Evolutionary conservation across 192 early-diverging fungal species (phyloP).

Genomic region (Rhizophagus prolifer): DNA sequence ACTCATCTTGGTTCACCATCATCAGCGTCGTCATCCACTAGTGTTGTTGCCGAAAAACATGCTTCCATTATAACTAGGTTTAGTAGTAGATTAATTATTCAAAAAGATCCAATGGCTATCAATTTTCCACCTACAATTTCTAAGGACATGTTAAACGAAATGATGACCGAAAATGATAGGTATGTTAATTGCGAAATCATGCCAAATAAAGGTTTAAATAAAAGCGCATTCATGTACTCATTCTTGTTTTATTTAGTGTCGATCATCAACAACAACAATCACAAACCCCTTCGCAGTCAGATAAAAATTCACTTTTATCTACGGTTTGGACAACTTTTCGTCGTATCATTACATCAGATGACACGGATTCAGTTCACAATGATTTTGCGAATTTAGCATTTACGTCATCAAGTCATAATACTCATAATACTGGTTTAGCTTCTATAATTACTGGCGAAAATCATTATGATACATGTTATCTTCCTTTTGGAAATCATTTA

Average conservation of each 20-base stretch:
- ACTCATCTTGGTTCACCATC: too few relatives aligned
- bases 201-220: not conserved
- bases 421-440: slow-evolving; percentile 8
- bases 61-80: not conserved
- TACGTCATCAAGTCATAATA: slow-evolving; percentile 1
- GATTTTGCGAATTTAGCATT: not conserved
- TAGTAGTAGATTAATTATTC: not conserved
- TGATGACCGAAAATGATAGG: not conserved
- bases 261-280: not conserved
- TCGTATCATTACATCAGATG: slow-evolving; percentile 13
- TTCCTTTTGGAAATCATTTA: slow-evolving; percentile 25
- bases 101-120: slow-evolving; percentile 1
- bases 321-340: slow-evolving; percentile 18
- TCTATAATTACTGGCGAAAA: slow-evolving; percentile 22
- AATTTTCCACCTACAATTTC: slow-evolving; percentile 13
- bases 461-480: slow-evolving; percentile 18
- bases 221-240: too few relatives aligned
- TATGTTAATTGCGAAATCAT: not conserved
- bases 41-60: not conserved
- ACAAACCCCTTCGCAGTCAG: not conserved
- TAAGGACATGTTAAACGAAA: not conserved
- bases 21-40: too few relatives aligned
- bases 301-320: slow-evolving; percentile 12
- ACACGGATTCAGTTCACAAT: not conserved
- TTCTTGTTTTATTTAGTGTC: not conserved